Base-by-base conservation (phyloP, 2,329 filamentous ascomycete genomes). In the Emericellopsis atlantica region DNA sequence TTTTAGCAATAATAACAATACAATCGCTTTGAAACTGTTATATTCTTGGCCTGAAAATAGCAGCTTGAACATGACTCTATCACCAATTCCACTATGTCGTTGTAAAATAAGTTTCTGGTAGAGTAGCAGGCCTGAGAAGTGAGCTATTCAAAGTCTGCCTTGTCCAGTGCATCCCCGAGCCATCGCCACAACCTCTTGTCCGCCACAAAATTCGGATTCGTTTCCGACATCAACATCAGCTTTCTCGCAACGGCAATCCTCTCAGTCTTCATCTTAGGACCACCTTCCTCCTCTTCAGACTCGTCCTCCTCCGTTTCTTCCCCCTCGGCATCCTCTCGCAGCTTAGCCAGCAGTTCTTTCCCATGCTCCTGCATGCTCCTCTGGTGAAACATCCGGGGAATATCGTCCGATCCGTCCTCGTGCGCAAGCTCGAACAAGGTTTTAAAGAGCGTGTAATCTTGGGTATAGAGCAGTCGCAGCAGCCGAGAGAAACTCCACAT, bases 401-500 rank as follows among this genome's bases (percentile, higher is more conserved):
- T 43, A 12, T 43, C 39, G 15, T n/a, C 34, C 16, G 34, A 29
- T 29, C 26, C 26, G 8, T 9, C 12, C 26, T 12, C 26, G 4
- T 46, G 34, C 3, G 46, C 43, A 37, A 47, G 40, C 10, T 42
- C 24, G 35, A 46, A 46, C 8, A 50, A 29, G 1, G 6, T 35
- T 41, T 40, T 37, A 6, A 50, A 50, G 2, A 45, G n/a, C 1
- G 2, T 7, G 21, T 44, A 43, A 24, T 52, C 48, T n/a, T 50
- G 43, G 5, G 21, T 43, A 3, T 48, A 49, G 7, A 51, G 41
- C 29, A 49, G 21, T 15, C 47, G 42, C 2, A 45, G 32, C 5
- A 51, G 24, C 5, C 42, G 45, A 21, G 45, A 41, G 15, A 50
- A 46, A 29, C 37, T 21, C 44, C 48, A 47, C 5, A 44, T 44